Evolutionary conservation across 371 early-diverging fungal genomes (phyloP), one percentile per base, ranked within the genome.

Genomic region (Rhizopus sp.): DNA sequence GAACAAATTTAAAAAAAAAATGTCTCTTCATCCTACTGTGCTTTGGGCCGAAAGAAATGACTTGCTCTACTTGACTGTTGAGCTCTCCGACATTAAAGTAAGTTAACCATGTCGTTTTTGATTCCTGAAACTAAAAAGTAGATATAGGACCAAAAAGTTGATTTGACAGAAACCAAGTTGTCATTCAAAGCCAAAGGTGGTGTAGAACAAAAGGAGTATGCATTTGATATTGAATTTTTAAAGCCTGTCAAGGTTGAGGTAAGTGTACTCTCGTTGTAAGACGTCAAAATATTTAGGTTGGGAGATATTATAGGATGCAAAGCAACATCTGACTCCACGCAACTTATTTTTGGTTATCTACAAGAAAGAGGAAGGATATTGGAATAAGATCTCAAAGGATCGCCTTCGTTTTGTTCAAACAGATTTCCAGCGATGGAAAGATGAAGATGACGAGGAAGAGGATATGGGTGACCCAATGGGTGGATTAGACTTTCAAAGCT

Each of bases 1-100:
- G 12, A 31, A 33, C 34, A 9, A 37, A 41, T 50, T 37, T 17
- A 31, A 31, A 52, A n/a, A n/a, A n/a, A n/a, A 33, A 31, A 79
- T 79, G 80, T 54, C 77, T 55, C 73, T 78, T 47, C 72, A 75
- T 71, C 91, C 89, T 55, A 80, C 85, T 68, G 90, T 95, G 40
- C 87, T 93, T 60, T 97, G 97, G 96, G 98, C 98, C 42, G 96
- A 98, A 72, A 85, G 92, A 68, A 76, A 79, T 38, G 83, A 92
- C 60, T 69, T 88, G 47, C 57, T 97, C 60, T 96, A 83, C 72
- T 64, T 98, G 48, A 98, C 98, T 15, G 82, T 98, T 60, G 84
- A 92, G 50, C 66, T 95, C 17, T 52, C 79, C 55, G 97, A 98
- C 62, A 77, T 89, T 38, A 82, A 80, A 58, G 80, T 79, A 71